Conservation (phyloP, 2,329 filamentous ascomycete genomes). For the Simplicillium sp. region DNA sequence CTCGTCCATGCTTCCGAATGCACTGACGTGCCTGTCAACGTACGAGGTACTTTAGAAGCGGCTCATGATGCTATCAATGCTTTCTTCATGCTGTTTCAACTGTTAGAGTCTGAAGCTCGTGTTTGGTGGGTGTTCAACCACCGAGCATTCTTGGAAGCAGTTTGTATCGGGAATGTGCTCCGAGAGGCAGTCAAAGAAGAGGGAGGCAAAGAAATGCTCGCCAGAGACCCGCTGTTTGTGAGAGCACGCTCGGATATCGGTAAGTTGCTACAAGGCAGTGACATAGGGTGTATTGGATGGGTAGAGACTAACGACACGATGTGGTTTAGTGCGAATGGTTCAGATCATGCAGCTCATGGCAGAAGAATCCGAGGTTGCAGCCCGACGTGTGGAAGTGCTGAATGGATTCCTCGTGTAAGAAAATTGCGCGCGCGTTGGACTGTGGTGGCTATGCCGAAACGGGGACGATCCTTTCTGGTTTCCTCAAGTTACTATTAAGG, state of each 20-base stretch:
- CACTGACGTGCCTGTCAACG: constrained; percentile 52
- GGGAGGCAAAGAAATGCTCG: constrained; percentile 32
- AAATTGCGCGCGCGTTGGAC: no score
- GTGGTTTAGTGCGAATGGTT: constrained; percentile 46
- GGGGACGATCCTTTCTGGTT: no score
- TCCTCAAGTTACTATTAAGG: no score
- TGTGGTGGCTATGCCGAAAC: no score
- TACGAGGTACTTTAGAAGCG: constrained; percentile 62
- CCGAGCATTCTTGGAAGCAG: constrained; percentile 66
- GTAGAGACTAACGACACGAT: no score
- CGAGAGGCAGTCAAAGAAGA: constrained; percentile 39
- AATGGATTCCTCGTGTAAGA: constrained; percentile 17
- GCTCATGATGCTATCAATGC: constrained; percentile 65
- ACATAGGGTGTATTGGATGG: background rate
- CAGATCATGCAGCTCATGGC: constrained; percentile 53
- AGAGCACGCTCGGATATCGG: constrained; percentile 51
- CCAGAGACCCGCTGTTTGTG: constrained; percentile 48
- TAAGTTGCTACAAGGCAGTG: constrained; percentile 25
- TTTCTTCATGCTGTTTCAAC: constrained; percentile 63
- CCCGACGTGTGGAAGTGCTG: constrained; percentile 49
- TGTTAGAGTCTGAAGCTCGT: constrained; percentile 61
- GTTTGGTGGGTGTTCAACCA: constrained; percentile 86
- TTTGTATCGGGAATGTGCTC: constrained; percentile 56
- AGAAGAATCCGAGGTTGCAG: constrained; percentile 48
- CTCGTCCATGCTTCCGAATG: constrained; percentile 65